phyloP scores from a whole-genome alignment of 2,329 filamentous ascomycete species.

The Ophiostoma angusticollis region DNA sequence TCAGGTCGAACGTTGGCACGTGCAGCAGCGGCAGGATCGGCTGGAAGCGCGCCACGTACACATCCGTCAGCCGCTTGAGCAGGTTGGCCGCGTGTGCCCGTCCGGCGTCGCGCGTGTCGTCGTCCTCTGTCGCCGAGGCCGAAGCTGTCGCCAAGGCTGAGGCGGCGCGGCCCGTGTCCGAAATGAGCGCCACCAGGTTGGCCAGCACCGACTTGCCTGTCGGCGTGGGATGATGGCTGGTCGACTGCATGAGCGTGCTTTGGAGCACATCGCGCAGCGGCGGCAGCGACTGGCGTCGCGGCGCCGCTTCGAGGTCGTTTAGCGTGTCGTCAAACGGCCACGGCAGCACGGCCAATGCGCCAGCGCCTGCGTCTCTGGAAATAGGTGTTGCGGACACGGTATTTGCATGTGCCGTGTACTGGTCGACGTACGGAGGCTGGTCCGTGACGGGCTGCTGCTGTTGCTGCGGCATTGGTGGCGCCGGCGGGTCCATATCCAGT shows the following conservation, averaged over 20 bases:
- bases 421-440: no score
- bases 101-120: no score
- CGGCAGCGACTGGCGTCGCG: constrained; percentile 6
- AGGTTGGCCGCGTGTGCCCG: constrained; percentile 13
- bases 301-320: constrained; percentile 1
- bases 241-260: constrained; percentile 3
- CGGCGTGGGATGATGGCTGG: neutral
- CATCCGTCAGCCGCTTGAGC: constrained; percentile 15
- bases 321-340: constrained; percentile 11
- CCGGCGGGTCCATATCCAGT: neutral
- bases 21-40: constrained; percentile 20
- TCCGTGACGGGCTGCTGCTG: neutral
- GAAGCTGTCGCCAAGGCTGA: no score
- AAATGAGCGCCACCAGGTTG: constrained; percentile 16
- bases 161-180: constrained; percentile 14
- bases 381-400: neutral
- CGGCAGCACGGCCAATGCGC: constrained; percentile 6
- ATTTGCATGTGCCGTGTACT: no score
- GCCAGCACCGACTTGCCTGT: constrained; percentile 8
- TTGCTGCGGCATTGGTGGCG: neutral
- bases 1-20: constrained; percentile 18
- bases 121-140: no score
- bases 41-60: constrained; percentile 19
- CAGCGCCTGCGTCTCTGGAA: no score
- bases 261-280: constrained; percentile 16